Evolutionary conservation across 805 yeast genomes (phyloP), one percentile per base, ranked within the genome.

Genomic region (Hanseniaspora lachancei): DNA sequence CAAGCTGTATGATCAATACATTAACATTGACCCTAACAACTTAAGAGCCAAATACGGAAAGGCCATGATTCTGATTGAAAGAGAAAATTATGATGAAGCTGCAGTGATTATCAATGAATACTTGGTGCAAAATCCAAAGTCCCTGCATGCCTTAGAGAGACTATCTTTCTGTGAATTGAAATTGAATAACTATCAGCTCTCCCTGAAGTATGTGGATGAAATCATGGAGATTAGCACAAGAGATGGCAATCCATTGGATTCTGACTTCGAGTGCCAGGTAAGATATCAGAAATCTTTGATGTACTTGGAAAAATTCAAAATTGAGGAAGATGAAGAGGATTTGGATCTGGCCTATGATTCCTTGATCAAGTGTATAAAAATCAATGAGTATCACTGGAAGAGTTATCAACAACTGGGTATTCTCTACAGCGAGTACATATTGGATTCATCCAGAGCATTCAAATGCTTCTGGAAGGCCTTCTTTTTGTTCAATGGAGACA

Each of bases 381-480:
- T 77, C 40, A 76, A 78, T 20, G 79, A 81, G 34, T 78, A 75
- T 32, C 79, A 74, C 65, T 89, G 96, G 0, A 82, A 95, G 1
- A 79, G 95, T 0, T 93, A 81, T 65, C 82, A 96, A 0, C 76
- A 88, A 1, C 70, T 93, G 27, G 98, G 98, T 24, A 66, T 76
- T 50, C 72, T 87, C n/a, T 89, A 87, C 62, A 68, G 76, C 4
- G 74, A 77, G 1, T 71, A 76, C 57, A 81, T 75, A 58, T 68
- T 72, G 10, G 96, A 89, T 63, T 64, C 68, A 29, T 70, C 71
- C 0, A 77, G 93, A 49, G 95, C 97, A 0, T 81, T 81, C 54
- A 88, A 87, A 64, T 89, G 96, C 66, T 91, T 83, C 66, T 80
- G 83, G 65, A 86, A 82, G 63, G 96, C 97, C 0, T 86, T 91